A percentile compares a stretch with the other conserved stretches of the same genome.
Evolutionary conservation across 805 yeast species (phyloP).

Genomic region (Isabelozyma pseudorhagii): DNA sequence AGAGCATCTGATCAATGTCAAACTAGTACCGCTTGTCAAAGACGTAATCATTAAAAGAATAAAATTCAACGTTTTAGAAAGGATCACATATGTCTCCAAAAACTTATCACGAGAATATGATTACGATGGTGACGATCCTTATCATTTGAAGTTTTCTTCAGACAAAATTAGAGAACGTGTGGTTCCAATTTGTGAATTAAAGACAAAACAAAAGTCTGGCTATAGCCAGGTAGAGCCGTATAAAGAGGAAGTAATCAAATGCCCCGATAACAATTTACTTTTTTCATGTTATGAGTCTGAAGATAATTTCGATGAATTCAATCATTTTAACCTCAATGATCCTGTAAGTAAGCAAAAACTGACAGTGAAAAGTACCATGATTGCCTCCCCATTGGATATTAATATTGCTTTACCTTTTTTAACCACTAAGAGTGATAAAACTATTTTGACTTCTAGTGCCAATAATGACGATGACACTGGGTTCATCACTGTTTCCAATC

Average conservation of each 20-base stretch:
- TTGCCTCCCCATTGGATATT: conserved; percentile 42
- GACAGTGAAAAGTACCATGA: conserved; percentile 15
- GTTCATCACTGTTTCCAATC: background rate
- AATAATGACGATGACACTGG: conserved; percentile 7
- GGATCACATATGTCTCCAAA: conserved; percentile 59
- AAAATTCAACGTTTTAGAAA: conserved; percentile 63
- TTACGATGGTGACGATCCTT: conserved; percentile 29
- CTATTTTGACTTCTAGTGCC: conserved; percentile 15
- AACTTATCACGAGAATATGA: conserved; percentile 46
- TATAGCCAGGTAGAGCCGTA: conserved; percentile 37
- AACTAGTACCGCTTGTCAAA: conserved; percentile 64
- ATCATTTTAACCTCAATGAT: background rate
- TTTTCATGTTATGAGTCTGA: conserved; percentile 50
- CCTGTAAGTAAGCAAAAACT: conserved; percentile 4
- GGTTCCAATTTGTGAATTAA: conserved; percentile 60
- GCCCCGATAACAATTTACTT: conserved; percentile 59
- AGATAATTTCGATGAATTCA: conserved; percentile 1
- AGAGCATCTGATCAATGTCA: conserved; percentile 57
- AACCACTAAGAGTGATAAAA: conserved; percentile 35
- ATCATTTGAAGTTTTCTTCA: conserved; percentile 8
- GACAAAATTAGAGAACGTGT: conserved; percentile 45
- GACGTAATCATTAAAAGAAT: conserved; percentile 60
- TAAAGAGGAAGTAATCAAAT: conserved; percentile 59
- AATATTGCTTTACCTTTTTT: conserved; percentile 43
- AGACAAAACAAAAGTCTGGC: conserved; percentile 45